phyloP scores from a whole-genome alignment of 306 rosid genomes.

The Vicia sativa region DNA sequence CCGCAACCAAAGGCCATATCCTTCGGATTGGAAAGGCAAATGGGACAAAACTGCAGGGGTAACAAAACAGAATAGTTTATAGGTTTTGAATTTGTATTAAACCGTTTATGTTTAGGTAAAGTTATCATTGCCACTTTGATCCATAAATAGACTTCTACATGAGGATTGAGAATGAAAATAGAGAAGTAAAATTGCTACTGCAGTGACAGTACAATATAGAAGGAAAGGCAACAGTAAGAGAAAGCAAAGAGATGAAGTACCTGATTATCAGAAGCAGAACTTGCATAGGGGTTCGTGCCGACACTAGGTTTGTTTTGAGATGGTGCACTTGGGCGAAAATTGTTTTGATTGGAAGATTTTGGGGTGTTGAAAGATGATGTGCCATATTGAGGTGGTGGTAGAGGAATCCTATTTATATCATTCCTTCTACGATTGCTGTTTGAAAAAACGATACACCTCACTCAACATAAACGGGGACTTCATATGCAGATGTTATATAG shows the following conservation, averaged over 20 bases:
- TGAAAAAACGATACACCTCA: constrained; percentile 22
- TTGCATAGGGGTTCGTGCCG: constrained; percentile 43
- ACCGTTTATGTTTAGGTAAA: neutral
- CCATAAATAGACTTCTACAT: constrained; percentile 4
- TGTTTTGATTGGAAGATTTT: constrained; percentile 55
- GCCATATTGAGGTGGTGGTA: constrained; percentile 86
- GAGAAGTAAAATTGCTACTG: constrained; percentile 9
- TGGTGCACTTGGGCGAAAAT: constrained; percentile 62
- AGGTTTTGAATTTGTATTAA: constrained; percentile 4
- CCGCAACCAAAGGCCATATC: constrained; percentile 97
- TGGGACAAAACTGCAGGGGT: constrained; percentile 69
- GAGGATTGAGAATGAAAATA: constrained; percentile 15
- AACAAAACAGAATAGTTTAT: constrained; percentile 28
- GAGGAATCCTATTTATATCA: constrained; percentile 69
- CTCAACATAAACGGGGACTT: constrained; percentile 20
- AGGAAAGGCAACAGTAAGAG: constrained; percentile 12
- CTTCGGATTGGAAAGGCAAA: constrained; percentile 68
- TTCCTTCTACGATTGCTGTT: constrained; percentile 68
- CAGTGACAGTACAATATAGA: neutral
- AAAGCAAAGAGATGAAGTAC: constrained; percentile 47
- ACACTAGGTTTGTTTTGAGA: constrained; percentile 42
- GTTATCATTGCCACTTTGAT: constrained; percentile 4
- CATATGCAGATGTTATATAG: constrained; percentile 26
- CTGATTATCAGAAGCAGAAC: constrained; percentile 66
- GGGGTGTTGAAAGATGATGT: constrained; percentile 54